Percentiles rank a stretch among this genome's conserved stretches.
Conservation (phyloP, 495 filamentous ascomycete species). For the Hyaloscypha hepaticicola region DNA sequence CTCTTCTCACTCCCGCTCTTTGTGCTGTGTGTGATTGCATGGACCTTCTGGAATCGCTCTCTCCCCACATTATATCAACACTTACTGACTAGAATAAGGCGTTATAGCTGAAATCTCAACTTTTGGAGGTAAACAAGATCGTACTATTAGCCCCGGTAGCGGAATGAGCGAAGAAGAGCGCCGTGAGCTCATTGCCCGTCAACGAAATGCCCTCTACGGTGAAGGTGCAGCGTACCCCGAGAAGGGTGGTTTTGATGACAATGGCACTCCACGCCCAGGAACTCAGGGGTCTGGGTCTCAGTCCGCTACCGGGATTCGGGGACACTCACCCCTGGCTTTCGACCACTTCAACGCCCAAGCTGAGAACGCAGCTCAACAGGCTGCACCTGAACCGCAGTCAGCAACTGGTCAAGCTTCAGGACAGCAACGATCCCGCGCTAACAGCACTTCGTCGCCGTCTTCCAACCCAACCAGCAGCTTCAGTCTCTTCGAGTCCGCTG, state of each 20-base stretch:
- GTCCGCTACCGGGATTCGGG: constrained; percentile 53
- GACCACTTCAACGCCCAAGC: constrained; percentile 34
- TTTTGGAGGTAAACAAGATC: constrained; percentile 76
- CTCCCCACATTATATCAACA: constrained; percentile 41
- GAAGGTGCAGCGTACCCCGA: constrained; percentile 63
- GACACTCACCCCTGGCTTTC: constrained; percentile 51
- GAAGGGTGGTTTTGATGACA: constrained; percentile 63
- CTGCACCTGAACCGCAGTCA: constrained; percentile 33
- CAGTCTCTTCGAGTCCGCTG: constrained; percentile 62
- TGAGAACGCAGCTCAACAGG: constrained; percentile 34
- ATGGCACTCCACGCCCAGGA: constrained; percentile 53
- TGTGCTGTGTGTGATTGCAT: constrained; percentile 27
- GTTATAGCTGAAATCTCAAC: constrained; percentile 78
- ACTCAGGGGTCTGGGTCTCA: constrained; percentile 55
- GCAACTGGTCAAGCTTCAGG: constrained; percentile 35
- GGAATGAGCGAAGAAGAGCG: constrained; percentile 93
- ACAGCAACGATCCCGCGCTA: constrained; percentile 73
- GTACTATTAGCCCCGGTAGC: constrained; percentile 80
- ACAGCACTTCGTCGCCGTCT: constrained; percentile 84
- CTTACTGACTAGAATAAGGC: constrained; percentile 51
- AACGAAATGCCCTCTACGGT: constrained; percentile 89
- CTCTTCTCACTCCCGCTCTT: constrained; percentile 24
- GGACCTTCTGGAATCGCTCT: constrained; percentile 13
- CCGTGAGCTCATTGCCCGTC: constrained; percentile 91
- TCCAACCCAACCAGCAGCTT: constrained; percentile 64